Base-by-base conservation (phyloP, 2,329 filamentous ascomycete genomes). In the Metarhizium rileyi region DNA sequence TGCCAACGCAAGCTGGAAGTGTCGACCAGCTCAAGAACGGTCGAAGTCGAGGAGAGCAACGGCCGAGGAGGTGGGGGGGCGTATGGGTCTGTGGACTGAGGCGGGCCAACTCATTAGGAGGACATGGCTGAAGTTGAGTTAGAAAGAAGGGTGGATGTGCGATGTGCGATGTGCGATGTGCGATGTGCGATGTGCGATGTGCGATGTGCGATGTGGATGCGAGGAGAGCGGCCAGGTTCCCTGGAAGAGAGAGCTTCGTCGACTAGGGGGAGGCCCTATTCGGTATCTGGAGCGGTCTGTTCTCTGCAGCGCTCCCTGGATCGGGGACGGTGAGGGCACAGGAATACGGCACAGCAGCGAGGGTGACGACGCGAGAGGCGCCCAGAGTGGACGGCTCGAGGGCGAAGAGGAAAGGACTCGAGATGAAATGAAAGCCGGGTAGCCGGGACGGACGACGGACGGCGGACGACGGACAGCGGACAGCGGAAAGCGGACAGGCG, bases 61-160 rank as follows among this genome's bases (percentile, higher is more conserved):
- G 49, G 49, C 61, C 63, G 66, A 61, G 59, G 53, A 62, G 65
- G 67, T 65, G 66, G 69, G 69, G 67, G 63, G 69, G 66, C 61
- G 62, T 61, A 66, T 62, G 64, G 63, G 67, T 68, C 66, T 66
- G 61, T 62, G 66, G 64, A 65, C 64, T 62, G 65, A 60, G 44
- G 61, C 64, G 62, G 65, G 61, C 63, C 66, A 68, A 63, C 68
- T 71, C 69, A 72, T 74, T 68, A 68, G 68, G 66, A 68, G 68
- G 66, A 62, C 64, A 68, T 66, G 61, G 58, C 53, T 63, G 63
- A 61, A 63, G 60, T 57, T 20, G 44, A 33, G 48, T 40, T 28
- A n/a, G n/a, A n/a, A n/a, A n/a, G 25, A 52, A 50, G 50, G 46
- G 50, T 50, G 48, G 48, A 14, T 44, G 44, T 22, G 27, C 5